phyloP scores from a whole-genome alignment of 2,329 filamentous ascomycete genomes.

The Didymella glomerata region DNA sequence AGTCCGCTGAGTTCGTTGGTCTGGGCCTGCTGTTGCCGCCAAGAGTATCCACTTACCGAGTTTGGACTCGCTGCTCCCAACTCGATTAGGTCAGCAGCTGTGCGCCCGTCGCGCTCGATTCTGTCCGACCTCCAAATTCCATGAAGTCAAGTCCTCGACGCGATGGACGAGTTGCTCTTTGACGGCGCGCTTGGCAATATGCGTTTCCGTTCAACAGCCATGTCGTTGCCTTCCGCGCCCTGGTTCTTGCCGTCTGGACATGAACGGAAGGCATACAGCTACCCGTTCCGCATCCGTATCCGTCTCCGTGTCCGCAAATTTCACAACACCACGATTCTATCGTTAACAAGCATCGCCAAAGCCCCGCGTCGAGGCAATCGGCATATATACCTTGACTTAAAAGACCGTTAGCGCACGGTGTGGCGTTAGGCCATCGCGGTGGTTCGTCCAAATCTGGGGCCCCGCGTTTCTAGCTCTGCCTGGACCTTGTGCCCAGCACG shows the following conservation, averaged over 20 bases:
- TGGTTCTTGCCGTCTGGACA: not conserved
- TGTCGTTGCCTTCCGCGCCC: not conserved
- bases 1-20: not conserved
- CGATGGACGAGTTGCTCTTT: not conserved
- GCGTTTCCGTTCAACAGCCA: not conserved
- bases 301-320: not conserved
- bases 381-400: not conserved
- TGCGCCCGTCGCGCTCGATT: not conserved
- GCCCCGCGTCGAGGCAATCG: not conserved
- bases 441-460: conserved; percentile 29
- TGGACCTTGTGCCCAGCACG: conserved; percentile 6
- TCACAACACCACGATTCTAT: not conserved
- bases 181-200: not conserved
- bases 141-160: not conserved
- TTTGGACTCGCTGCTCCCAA: not conserved
- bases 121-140: not conserved
- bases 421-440: conserved; percentile 17
- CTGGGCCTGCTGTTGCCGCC: not conserved
- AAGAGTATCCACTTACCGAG: not conserved
- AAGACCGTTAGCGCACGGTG: conserved; percentile 10
- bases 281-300: not conserved
- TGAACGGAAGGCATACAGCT: not conserved
- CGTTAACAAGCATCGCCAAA: not conserved
- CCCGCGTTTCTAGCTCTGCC: conserved; percentile 26
- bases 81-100: not conserved